A percentile compares a stretch with the other conserved stretches of the same genome.
Conservation (phyloP, 2,329 filamentous ascomycete species). For the Alternaria triticina region DNA sequence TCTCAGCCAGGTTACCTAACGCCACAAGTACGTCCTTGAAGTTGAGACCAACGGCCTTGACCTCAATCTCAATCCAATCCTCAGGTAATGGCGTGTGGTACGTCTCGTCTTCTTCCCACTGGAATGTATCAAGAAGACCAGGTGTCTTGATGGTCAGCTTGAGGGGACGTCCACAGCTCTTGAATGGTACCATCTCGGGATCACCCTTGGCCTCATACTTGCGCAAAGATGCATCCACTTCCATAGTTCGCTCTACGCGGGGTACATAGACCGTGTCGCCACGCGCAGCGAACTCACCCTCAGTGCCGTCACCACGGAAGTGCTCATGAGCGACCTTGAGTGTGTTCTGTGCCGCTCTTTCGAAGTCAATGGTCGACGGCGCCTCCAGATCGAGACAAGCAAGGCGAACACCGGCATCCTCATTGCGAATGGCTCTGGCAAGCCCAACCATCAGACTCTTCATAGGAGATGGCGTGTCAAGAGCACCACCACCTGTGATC, state of each 20-base stretch:
- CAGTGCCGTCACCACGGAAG: conserved; percentile 2
- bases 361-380: not conserved
- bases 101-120: conserved; percentile 6
- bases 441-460: conserved; percentile 12
- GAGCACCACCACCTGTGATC: conserved; percentile 9
- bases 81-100: conserved; percentile 2
- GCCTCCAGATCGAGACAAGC: conserved; percentile 8
- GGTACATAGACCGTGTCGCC: conserved; percentile 4
- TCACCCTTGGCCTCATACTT: conserved; percentile 12
- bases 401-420: conserved; percentile 5
- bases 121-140: conserved; percentile 5
- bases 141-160: conserved; percentile 5
- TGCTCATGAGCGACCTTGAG: conserved; percentile 6
- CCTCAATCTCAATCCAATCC: conserved; percentile 1
- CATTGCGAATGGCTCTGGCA: conserved; percentile 9
- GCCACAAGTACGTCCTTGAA: conserved; percentile 7
- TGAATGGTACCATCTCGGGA: conserved; percentile 6
- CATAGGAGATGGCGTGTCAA: conserved; percentile 4
- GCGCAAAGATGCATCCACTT: conserved; percentile 4
- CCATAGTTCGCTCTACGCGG: conserved; percentile 4
- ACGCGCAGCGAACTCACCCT: conserved; percentile 7
- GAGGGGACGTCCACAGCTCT: conserved; percentile 3
- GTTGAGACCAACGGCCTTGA: conserved; percentile 8
- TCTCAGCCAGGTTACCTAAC: conserved; percentile 9
- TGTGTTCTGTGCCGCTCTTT: not conserved